These are phyloP conservation scores for Cytidiella melzeri DNA, from an alignment of 768 basidiomycete species.

Conservation along the genomic window DNA sequence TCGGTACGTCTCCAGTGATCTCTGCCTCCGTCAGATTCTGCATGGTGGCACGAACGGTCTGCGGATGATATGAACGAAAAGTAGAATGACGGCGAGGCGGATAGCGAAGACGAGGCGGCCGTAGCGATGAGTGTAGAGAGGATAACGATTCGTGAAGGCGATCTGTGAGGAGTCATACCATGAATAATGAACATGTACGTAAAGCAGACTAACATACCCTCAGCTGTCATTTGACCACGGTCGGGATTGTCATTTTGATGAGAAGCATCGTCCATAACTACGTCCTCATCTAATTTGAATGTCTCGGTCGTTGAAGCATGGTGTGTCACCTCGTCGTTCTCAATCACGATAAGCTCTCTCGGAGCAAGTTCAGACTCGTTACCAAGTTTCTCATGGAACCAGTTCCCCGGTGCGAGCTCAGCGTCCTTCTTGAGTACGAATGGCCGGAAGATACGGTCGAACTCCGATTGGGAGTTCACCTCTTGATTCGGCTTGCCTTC, in stretches of 20 bases:
- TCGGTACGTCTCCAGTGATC: slow-evolving; percentile 60
- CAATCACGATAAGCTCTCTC: slow-evolving; percentile 55
- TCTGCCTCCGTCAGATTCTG: slow-evolving; percentile 70
- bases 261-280: slow-evolving; percentile 22
- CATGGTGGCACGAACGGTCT: slow-evolving; percentile 48
- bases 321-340: slow-evolving; percentile 37
- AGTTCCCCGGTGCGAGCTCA: slow-evolving; percentile 65
- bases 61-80: slow-evolving; percentile 25
- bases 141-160: slow-evolving; percentile 17
- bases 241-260: neutral
- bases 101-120: slow-evolving; percentile 26
- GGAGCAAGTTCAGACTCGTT: slow-evolving; percentile 22
- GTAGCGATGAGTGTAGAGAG: slow-evolving; percentile 13
- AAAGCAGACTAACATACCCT: slow-evolving; percentile 32
- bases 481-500: neutral
- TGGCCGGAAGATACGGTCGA: slow-evolving; percentile 69
- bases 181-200: neutral
- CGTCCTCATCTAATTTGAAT: slow-evolving; percentile 11
- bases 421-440: slow-evolving; percentile 75
- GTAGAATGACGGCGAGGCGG: slow-evolving; percentile 15
- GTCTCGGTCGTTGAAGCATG: slow-evolving; percentile 1
- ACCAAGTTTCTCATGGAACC: slow-evolving; percentile 38
- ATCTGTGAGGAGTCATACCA: slow-evolving; percentile 9
- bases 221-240: slow-evolving; percentile 27
- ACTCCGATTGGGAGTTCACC: slow-evolving; percentile 44